phyloP scores from a whole-genome alignment of 805 yeast genomes.

The Yamadazyma akitaensis region DNA sequence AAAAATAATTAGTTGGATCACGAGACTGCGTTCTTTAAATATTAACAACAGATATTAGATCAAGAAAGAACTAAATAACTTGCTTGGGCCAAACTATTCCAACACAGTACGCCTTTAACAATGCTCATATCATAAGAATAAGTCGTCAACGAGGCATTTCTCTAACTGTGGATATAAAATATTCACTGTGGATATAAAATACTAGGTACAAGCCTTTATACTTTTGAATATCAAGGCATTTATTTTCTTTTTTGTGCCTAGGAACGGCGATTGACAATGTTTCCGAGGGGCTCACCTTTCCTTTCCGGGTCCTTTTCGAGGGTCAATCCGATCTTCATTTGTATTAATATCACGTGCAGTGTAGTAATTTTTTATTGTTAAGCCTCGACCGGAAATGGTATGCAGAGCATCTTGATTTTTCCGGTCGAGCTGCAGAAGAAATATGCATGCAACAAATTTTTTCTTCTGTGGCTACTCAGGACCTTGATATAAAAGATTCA shows the following conservation, averaged over 20 bases:
- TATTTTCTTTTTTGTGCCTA: not conserved
- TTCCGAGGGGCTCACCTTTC: not conserved
- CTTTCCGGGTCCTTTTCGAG: not conserved
- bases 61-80: too few species aligned
- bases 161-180: not conserved
- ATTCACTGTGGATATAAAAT: not conserved
- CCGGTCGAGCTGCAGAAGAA: not conserved
- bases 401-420: not conserved
- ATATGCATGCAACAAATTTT: not conserved
- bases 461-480: not conserved
- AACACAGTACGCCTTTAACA: too few species aligned
- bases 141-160: not conserved
- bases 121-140: too few species aligned
- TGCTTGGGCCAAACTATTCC: too few species aligned
- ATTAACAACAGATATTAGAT: too few species aligned
- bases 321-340: not conserved
- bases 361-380: not conserved
- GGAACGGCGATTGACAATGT: not conserved
- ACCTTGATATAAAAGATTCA: not conserved
- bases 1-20: too few species aligned
- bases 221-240: not conserved
- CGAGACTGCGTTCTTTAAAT: too few species aligned
- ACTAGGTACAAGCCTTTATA: not conserved
- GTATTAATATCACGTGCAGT: not conserved
- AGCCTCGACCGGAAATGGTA: not conserved